Conservation (phyloP, 805 yeast genomes). For the Candida corydali region DNA sequence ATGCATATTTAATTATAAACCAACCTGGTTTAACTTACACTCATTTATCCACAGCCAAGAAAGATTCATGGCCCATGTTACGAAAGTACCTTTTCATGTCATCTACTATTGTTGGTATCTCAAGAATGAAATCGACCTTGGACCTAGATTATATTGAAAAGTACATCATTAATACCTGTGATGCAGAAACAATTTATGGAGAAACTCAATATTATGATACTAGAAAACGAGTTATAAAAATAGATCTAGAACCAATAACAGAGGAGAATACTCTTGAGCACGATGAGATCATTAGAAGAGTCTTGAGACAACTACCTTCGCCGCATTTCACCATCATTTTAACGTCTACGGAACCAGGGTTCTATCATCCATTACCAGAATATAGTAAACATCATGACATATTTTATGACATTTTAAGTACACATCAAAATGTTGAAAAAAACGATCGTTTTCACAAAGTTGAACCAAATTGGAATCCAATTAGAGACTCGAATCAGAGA, state of each 20-base stretch:
- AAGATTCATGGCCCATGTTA: constrained; percentile 43
- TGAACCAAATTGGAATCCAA: constrained; percentile 24
- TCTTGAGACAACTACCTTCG: constrained; percentile 67
- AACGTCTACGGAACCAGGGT: constrained; percentile 31
- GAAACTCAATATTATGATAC: constrained; percentile 57
- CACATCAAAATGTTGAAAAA: constrained; percentile 51
- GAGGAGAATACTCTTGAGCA: constrained; percentile 28
- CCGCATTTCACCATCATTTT: constrained; percentile 64
- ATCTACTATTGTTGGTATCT: constrained; percentile 60
- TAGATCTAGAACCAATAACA: constrained; percentile 51
- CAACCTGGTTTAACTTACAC: constrained; percentile 33
- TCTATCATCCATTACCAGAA: constrained; percentile 29
- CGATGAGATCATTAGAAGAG: constrained; percentile 48
- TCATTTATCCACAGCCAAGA: constrained; percentile 27
- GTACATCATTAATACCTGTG: constrained; percentile 46
- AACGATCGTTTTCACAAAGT: constrained; percentile 37
- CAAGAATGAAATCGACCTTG: constrained; percentile 40
- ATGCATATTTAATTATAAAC: constrained; percentile 33
- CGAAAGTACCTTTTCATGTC: constrained; percentile 49
- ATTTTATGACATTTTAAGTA: constrained; percentile 55
- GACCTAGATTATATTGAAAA: constrained; percentile 43
- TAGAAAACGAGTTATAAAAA: constrained; percentile 54
- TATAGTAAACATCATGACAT: constrained; percentile 32
- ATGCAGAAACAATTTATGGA: constrained; percentile 41
- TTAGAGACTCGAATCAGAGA: constrained; percentile 24